These are phyloP conservation scores for Metschnikowia aberdeeniae DNA, from an alignment of 805 yeast genomes.

Conservation along the genomic window DNA sequence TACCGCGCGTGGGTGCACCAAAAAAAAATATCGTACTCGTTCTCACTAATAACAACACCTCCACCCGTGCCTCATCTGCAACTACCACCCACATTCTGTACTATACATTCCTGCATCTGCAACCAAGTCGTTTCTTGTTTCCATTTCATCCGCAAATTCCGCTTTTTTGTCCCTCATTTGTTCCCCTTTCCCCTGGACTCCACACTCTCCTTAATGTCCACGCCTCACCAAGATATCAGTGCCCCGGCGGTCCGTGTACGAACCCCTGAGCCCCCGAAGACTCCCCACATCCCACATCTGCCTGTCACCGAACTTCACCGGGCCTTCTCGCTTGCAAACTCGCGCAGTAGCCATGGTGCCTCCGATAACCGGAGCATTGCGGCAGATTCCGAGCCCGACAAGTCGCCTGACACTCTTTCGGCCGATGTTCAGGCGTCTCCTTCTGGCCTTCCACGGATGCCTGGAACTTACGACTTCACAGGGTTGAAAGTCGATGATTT, in stretches of 20 bases:
- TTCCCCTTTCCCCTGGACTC: not conserved
- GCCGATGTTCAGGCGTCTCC: slow-evolving; percentile 7
- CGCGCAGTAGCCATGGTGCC: not conserved
- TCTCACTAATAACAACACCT: slow-evolving; percentile 4
- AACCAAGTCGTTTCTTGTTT: not conserved
- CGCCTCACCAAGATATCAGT: not conserved
- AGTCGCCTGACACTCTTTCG: not conserved
- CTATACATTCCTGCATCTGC: not conserved
- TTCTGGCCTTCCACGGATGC: slow-evolving; percentile 34
- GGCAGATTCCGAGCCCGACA: not conserved
- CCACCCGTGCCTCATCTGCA: not conserved
- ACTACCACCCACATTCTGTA: not conserved
- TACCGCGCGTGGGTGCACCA: slow-evolving; percentile 1
- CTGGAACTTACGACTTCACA: slow-evolving; percentile 44
- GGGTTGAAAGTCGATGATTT: slow-evolving; percentile 31
- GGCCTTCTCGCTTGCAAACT: slow-evolving; percentile 6
- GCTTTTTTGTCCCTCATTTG: not conserved
- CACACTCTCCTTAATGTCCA: not conserved
- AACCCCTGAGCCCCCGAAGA: not conserved
- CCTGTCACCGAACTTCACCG: slow-evolving; percentile 10
- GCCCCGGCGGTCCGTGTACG: not conserved
- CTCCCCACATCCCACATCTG: slow-evolving; percentile 5
- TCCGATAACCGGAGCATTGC: not conserved
- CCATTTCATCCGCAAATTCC: not conserved
- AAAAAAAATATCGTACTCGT: not conserved